Evolutionary conservation across 2,329 filamentous ascomycete genomes (phyloP).

Genomic region (Aspergillus luchuensis): DNA sequence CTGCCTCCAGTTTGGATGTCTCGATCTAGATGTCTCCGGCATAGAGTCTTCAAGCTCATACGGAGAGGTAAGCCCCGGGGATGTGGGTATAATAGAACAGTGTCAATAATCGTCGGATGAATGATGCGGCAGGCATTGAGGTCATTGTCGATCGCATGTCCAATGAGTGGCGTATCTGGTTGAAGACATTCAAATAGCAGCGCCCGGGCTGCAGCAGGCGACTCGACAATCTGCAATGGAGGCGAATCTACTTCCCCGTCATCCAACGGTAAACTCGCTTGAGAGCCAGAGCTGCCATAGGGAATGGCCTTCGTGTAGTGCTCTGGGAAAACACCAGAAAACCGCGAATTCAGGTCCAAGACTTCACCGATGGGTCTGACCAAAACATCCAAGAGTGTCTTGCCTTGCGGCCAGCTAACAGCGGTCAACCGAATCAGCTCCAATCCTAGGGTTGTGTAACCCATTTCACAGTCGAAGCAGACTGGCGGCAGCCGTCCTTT

Average conservation of each 20-base stretch:
- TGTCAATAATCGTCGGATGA: slow-evolving; percentile 84
- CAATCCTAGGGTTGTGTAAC: slow-evolving; percentile 83
- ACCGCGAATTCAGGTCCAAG: slow-evolving; percentile 88
- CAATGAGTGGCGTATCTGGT: slow-evolving; percentile 79
- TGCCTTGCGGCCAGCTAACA: slow-evolving; percentile 79
- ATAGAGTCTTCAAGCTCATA: slow-evolving; percentile 74
- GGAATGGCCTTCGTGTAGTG: slow-evolving; percentile 70
- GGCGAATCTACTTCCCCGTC: slow-evolving; percentile 31
- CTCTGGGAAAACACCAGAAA: slow-evolving; percentile 80
- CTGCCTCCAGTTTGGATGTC: slow-evolving; percentile 73
- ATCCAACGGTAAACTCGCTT: slow-evolving; percentile 27
- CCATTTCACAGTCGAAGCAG: slow-evolving; percentile 97
- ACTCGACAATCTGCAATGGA: slow-evolving; percentile 72
- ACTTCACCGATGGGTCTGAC: slow-evolving; percentile 82
- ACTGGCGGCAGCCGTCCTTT: slow-evolving; percentile 53
- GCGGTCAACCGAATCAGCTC: slow-evolving; percentile 90
- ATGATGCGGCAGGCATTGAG: slow-evolving; percentile 82
- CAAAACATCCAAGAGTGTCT: slow-evolving; percentile 76
- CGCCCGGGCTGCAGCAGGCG: slow-evolving; percentile 71
- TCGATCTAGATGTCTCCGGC: slow-evolving; percentile 67
- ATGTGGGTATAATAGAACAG: slow-evolving; percentile 80
- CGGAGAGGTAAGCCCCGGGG: slow-evolving; percentile 74
- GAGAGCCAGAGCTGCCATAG: slow-evolving; percentile 44
- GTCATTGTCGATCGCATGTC: slow-evolving; percentile 94
- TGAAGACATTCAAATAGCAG: slow-evolving; percentile 76